Conservation (phyloP, 164 flowering plant species). For the Stephania japonica region DNA sequence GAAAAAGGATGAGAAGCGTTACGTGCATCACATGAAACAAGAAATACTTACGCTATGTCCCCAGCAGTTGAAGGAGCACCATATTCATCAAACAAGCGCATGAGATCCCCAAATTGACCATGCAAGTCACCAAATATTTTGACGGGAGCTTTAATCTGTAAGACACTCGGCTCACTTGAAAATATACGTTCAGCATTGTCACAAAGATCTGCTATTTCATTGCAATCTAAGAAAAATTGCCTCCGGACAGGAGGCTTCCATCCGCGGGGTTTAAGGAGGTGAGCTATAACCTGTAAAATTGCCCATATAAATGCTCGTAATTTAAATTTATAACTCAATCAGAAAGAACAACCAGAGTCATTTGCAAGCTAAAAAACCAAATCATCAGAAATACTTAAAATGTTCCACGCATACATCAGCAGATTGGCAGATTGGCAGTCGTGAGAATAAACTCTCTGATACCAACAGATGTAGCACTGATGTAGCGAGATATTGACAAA, state of each 20-base stretch:
- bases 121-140: conserved; percentile 99
- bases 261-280: conserved; percentile 96
- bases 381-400: not conserved
- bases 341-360: not conserved
- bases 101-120: conserved; percentile 99
- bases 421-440: too few species aligned
- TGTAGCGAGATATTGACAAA: too few species aligned
- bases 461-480: too few species aligned
- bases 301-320: not conserved
- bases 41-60: conserved; percentile 80
- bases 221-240: conserved; percentile 96
- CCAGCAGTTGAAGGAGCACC: conserved; percentile 99
- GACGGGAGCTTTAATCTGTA: conserved; percentile 90
- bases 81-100: conserved; percentile 99
- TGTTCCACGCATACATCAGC: too few species aligned
- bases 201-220: conserved; percentile 97
- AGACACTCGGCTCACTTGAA: conserved; percentile 85
- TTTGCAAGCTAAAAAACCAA: not conserved
- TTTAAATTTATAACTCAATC: too few species aligned
- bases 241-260: conserved; percentile 99
- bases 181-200: conserved; percentile 90
- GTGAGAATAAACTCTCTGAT: too few species aligned
- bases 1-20: not conserved
- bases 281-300: conserved; percentile 72
- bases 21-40: not conserved